Percentiles rank a stretch among this genome's conserved stretches.
These are phyloP conservation scores for Azolla pinnata DNA, from an alignment of 75 land plant species.

Conservation along the genomic window DNA sequence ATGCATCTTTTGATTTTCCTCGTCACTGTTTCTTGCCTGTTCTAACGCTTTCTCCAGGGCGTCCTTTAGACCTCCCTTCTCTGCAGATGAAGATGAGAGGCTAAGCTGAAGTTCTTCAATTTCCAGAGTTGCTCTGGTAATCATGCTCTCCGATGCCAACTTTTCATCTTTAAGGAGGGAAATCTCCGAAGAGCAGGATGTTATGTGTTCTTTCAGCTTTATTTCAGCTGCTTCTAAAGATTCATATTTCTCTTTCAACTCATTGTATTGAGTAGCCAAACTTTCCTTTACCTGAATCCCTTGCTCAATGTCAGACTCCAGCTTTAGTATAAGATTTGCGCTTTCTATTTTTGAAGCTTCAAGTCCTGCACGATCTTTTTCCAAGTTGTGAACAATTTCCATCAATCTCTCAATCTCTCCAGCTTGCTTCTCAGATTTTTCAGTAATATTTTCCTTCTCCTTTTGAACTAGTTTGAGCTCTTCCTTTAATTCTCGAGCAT, in stretches of 20 bases:
- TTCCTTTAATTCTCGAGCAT: conserved; percentile 6
- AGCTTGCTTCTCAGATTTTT: conserved; percentile 9
- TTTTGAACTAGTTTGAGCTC: conserved; percentile 11
- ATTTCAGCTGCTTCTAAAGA: background rate
- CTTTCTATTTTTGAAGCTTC: no score
- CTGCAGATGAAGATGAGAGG: background rate
- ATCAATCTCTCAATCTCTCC: background rate
- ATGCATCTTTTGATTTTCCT: background rate
- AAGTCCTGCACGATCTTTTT: no score
- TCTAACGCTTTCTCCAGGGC: background rate
- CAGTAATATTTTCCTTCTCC: conserved; percentile 11
- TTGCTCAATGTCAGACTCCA: background rate
- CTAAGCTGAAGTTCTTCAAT: background rate
- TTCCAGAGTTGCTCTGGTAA: background rate
- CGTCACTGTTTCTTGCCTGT: background rate
- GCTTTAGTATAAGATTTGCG: background rate
- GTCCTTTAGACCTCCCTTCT: background rate
- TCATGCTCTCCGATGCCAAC: background rate
- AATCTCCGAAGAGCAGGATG: background rate
- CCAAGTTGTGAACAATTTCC: no score
- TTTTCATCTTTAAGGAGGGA: background rate
- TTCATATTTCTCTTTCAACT: background rate
- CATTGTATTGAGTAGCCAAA: background rate
- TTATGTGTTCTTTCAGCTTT: background rate
- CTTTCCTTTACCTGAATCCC: background rate